Evolutionary conservation across 305 asterid genomes (phyloP).

Genomic region (Fraxinus velutina): DNA sequence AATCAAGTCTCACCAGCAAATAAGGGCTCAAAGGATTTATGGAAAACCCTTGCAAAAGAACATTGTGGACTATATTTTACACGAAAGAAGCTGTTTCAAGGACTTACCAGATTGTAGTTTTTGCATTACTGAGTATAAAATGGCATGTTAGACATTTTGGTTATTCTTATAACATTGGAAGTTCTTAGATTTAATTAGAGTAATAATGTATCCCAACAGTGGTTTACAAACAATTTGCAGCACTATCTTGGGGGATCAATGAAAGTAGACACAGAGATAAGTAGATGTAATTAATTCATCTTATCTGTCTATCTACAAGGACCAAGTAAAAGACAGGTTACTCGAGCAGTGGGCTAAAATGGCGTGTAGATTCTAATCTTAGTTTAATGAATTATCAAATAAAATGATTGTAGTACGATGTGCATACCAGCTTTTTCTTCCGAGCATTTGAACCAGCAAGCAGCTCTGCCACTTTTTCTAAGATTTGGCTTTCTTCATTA

Average conservation of each 20-base stretch:
- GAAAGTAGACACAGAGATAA: neutral
- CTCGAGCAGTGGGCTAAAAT: neutral
- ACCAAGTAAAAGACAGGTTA: neutral
- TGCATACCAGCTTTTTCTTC: constrained; percentile 64
- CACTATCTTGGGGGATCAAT: neutral
- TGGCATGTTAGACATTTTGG: neutral
- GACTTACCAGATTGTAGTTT: neutral
- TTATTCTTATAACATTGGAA: neutral
- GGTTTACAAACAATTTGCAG: neutral
- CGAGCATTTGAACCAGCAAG: constrained; percentile 66
- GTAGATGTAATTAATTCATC: neutral
- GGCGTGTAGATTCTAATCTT: neutral
- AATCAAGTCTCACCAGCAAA: neutral
- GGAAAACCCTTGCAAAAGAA: neutral
- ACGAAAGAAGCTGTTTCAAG: neutral
- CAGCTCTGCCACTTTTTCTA: constrained; percentile 66
- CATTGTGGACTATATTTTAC: neutral
- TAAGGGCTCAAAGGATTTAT: neutral
- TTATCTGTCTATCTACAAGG: neutral
- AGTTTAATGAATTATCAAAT: neutral
- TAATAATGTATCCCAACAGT: neutral
- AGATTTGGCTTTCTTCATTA: constrained; percentile 63
- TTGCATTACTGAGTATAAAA: neutral
- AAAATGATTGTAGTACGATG: neutral
- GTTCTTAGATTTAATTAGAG: neutral